A percentile compares a stretch with the other conserved stretches of the same genome.
Conservation (phyloP, 371 early-diverging fungal species). For the Zopfochytrium polystomum region DNA sequence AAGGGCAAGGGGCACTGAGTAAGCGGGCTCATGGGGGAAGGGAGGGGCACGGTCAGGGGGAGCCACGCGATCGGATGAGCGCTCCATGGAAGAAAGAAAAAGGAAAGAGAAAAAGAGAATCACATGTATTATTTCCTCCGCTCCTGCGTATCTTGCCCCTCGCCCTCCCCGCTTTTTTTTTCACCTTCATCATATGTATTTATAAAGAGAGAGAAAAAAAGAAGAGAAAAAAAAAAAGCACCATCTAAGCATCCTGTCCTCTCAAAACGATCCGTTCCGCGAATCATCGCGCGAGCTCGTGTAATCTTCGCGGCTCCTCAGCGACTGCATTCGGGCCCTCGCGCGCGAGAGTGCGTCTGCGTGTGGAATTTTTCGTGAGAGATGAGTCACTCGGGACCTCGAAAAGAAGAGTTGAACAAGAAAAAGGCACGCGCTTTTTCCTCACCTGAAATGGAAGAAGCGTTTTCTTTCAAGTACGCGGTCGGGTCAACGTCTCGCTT, state of each 20-base stretch:
- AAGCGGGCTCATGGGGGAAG: too few relatives aligned
- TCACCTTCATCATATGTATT: constrained; percentile 32
- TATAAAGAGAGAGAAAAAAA: constrained; percentile 25
- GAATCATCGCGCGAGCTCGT: background rate
- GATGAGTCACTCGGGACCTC: background rate
- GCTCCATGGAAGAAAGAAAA: too few relatives aligned
- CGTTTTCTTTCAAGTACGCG: constrained; percentile 22
- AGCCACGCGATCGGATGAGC: too few relatives aligned
- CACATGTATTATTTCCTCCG: too few relatives aligned
- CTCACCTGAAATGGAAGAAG: constrained; percentile 27
- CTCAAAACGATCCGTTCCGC: background rate
- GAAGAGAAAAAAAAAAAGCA: constrained; percentile 28
- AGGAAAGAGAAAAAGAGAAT: too few relatives aligned
- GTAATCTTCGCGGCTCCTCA: constrained; percentile 14
- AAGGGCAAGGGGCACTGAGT: constrained; percentile 9
- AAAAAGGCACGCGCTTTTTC: background rate
- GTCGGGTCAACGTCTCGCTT: constrained; percentile 4
- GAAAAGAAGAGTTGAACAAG: background rate
- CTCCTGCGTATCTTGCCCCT: too few relatives aligned
- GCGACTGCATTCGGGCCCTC: constrained; percentile 28
- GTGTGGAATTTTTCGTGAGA: background rate
- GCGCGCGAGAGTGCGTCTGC: constrained; percentile 40
- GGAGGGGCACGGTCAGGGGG: too few relatives aligned
- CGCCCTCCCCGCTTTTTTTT: constrained; percentile 28
- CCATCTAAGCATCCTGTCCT: too few relatives aligned